Evolutionary conservation across 805 yeast species (phyloP), one percentile per base, ranked within the genome.

Genomic region (Starmerella floris): DNA sequence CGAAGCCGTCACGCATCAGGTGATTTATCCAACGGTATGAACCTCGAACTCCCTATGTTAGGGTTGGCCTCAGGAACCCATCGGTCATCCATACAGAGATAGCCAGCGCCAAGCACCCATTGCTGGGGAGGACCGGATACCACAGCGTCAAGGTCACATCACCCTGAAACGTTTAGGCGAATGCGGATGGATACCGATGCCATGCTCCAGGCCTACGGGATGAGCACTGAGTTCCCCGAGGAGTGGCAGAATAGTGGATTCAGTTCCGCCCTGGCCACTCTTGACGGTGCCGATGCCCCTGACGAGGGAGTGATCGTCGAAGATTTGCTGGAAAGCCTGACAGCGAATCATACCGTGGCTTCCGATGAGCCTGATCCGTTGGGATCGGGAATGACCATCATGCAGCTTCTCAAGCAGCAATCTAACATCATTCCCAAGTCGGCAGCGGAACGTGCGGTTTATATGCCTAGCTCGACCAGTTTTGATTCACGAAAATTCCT

Each of bases 401-500:
- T 68, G 36, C 61, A 66, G 19, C 65, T 64, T 30, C 56, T 73
- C 31, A 52, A 58, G 10, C 38, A 34, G 23, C 19, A 23, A 23
- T 17, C 35, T 17, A 16, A 22, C 13, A 11, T n/a, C 3, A 16
- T 34, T 11, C 47, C 45, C 15, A 38, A 17, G 22, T 23, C 23
- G n/a, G 30, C 40, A 1, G 43, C 43, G 64, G 70, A 41, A 56
- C 70, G 28, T 62, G 70, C 50, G 70, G 67, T 57, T 60, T 76
- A 46, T 68, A 76, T 39, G 73, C 74, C 55, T 28, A 45, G 51
- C 37, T 72, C 76, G 16, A 73, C 76, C 42, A 61, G 68, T 23
- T 79, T 79, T 60, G 71, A 75, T 50, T 73, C 80, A 1, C 68
- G 71, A 39, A 60, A 64, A 26, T 79, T 74, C 53, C 56, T 79